Conservation (phyloP, 805 yeast species). For the Groenewaldozyma salmanticensis region DNA sequence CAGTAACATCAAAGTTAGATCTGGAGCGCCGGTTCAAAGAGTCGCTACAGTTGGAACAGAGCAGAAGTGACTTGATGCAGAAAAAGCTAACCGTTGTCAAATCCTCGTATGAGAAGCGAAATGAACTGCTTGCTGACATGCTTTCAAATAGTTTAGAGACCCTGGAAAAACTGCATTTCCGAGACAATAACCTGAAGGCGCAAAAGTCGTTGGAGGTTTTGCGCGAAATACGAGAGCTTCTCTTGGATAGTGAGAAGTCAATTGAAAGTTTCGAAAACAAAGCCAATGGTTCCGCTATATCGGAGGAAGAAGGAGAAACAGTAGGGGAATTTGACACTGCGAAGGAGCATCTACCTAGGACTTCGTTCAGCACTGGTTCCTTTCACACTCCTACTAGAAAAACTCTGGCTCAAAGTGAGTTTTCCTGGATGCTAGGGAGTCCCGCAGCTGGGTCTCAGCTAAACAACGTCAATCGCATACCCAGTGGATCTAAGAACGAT, state of each 20-base stretch:
- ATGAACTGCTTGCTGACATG: slow-evolving; percentile 6
- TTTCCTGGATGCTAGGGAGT: slow-evolving; percentile 21
- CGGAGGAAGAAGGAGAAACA: slow-evolving; percentile 12
- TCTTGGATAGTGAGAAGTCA: slow-evolving; percentile 5
- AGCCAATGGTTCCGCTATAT: not conserved
- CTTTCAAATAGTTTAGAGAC: slow-evolving; percentile 7
- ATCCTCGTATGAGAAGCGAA: not conserved
- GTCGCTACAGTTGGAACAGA: not conserved
- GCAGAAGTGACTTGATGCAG: not conserved
- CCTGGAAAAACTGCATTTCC: slow-evolving; percentile 7
- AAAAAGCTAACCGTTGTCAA: not conserved
- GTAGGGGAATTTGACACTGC: slow-evolving; percentile 16
- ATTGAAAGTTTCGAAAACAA: not conserved
- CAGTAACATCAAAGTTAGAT: slow-evolving; percentile 12
- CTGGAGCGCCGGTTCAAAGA: slow-evolving; percentile 12
- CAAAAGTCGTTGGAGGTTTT: slow-evolving; percentile 7
- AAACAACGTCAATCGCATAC: not conserved
- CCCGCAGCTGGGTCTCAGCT: slow-evolving; percentile 5
- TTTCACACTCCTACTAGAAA: slow-evolving; percentile 12
- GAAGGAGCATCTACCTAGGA: not conserved
- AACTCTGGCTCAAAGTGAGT: slow-evolving; percentile 20
- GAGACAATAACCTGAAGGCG: not conserved
- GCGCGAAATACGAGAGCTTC: slow-evolving; percentile 8
- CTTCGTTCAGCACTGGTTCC: not conserved
- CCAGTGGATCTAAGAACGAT: slow-evolving; percentile 4